A percentile compares a stretch with the other conserved stretches of the same genome.
phyloP scores from a whole-genome alignment of 169 alveolate genomes.

The Plasmodium coatneyi region DNA sequence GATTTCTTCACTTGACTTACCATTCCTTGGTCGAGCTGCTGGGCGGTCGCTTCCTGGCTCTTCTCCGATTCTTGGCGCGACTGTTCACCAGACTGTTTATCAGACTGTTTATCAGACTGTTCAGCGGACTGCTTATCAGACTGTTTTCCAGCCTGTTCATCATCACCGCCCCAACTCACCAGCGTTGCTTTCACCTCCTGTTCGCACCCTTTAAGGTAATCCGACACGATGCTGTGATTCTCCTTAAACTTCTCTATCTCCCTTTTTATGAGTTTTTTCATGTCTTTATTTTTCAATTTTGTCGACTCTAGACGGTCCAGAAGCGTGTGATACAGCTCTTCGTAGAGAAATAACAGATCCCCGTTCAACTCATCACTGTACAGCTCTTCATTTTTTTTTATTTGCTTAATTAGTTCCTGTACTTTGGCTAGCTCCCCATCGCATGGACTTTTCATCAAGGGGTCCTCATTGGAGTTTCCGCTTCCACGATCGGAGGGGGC shows the following conservation, averaged over 20 bases:
- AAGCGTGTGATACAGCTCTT: constrained; percentile 9
- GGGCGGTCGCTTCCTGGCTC: neutral
- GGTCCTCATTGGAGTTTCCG: neutral
- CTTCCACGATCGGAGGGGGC: neutral
- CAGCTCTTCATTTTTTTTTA: constrained; percentile 26
- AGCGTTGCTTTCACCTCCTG: constrained; percentile 31
- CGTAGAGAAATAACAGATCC: constrained; percentile 12
- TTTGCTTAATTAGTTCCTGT: constrained; percentile 36
- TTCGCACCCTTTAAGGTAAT: constrained; percentile 6
- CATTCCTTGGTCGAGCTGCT: neutral
- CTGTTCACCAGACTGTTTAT: neutral
- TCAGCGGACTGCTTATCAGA: neutral
- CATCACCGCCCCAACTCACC: neutral
- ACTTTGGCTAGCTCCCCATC: constrained; percentile 3
- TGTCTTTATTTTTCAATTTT: constrained; percentile 8
- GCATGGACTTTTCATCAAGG: neutral
- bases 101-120: neutral
- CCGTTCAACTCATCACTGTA: constrained; percentile 6
- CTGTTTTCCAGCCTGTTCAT: neutral
- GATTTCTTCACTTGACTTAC: constrained; percentile 23
- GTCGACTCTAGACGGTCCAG: constrained; percentile 8
- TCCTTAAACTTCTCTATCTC: constrained; percentile 67
- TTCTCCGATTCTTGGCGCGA: neutral
- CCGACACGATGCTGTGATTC: constrained; percentile 7
- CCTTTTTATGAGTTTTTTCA: constrained; percentile 5